A percentile compares a stretch with the other conserved stretches of the same genome.
Evolutionary conservation across 495 filamentous ascomycete genomes (phyloP).

Genomic region (Ramalina intermedia): DNA sequence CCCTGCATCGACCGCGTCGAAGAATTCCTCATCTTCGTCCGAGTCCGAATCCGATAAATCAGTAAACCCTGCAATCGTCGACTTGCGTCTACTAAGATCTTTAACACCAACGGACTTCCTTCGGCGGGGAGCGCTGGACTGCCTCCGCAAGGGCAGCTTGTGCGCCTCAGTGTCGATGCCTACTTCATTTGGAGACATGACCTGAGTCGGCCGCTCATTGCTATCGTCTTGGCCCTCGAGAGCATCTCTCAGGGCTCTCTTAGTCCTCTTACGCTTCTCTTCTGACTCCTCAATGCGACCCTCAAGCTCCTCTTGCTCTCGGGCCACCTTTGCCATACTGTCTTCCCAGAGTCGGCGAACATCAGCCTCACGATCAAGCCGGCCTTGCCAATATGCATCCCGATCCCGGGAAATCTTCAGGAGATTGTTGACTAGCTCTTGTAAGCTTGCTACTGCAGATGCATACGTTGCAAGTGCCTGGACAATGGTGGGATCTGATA

Average conservation of each 20-base stretch:
- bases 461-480: constrained; percentile 83
- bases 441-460: constrained; percentile 73
- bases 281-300: constrained; percentile 79
- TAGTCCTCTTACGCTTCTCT: constrained; percentile 75
- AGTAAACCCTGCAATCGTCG: constrained; percentile 44
- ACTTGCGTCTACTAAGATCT: constrained; percentile 34
- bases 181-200: constrained; percentile 11
- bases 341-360: constrained; percentile 95
- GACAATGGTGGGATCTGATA: constrained; percentile 60
- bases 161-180: constrained; percentile 4
- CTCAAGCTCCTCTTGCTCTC: constrained; percentile 85
- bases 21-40: constrained; percentile 86
- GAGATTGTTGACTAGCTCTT: constrained; percentile 72
- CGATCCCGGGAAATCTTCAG: constrained; percentile 84
- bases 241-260: constrained; percentile 76
- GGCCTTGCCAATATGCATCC: constrained; percentile 92
- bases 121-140: constrained; percentile 14
- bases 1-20: constrained; percentile 89
- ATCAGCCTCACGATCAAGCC: constrained; percentile 75
- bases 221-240: constrained; percentile 43
- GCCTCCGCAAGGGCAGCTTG: constrained; percentile 9
- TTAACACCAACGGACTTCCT: constrained; percentile 30
- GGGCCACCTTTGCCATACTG: constrained; percentile 86
- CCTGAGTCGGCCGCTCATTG: constrained; percentile 23
- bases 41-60: constrained; percentile 65